Conservation (phyloP, 2,329 filamentous ascomycete species). For the Dactylella cylindrospora region DNA sequence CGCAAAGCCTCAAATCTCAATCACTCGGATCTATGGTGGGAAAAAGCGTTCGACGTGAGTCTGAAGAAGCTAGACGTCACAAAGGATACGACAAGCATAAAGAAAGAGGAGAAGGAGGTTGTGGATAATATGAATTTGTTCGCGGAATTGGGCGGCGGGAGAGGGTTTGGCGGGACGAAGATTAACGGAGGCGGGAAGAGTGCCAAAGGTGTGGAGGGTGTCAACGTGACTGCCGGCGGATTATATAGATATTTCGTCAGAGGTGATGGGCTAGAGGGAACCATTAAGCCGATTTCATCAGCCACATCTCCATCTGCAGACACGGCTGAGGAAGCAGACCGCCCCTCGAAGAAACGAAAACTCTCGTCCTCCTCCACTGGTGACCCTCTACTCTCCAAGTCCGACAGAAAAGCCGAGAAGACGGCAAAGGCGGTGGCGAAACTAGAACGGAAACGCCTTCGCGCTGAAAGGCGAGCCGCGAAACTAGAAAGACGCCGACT, state of each 20-base stretch:
- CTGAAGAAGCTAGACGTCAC: constrained; percentile 38
- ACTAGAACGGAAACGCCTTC: constrained; percentile 32
- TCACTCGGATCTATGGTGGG: constrained; percentile 43
- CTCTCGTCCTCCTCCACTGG: background rate
- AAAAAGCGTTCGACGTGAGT: constrained; percentile 41
- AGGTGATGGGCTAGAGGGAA: constrained; percentile 31
- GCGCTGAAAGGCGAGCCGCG: constrained; percentile 17
- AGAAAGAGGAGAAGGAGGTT: constrained; percentile 6
- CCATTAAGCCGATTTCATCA: constrained; percentile 4
- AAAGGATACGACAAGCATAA: constrained; percentile 26
- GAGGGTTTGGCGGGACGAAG: constrained; percentile 31
- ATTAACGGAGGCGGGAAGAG: background rate
- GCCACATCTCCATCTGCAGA: background rate
- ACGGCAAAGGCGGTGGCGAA: no score
- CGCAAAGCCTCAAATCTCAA: constrained; percentile 39
- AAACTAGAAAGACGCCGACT: constrained; percentile 24
- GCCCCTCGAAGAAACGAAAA: constrained; percentile 27
- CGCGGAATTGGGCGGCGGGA: constrained; percentile 27
- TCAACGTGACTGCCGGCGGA: constrained; percentile 6
- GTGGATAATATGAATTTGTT: constrained; percentile 43
- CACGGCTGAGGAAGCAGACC: background rate
- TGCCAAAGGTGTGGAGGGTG: background rate
- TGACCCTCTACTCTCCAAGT: constrained; percentile 2
- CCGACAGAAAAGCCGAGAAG: constrained; percentile 21
- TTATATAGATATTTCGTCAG: constrained; percentile 39